Conservation (phyloP, 164 flowering plant genomes). For the Houttuynia cordata region DNA sequence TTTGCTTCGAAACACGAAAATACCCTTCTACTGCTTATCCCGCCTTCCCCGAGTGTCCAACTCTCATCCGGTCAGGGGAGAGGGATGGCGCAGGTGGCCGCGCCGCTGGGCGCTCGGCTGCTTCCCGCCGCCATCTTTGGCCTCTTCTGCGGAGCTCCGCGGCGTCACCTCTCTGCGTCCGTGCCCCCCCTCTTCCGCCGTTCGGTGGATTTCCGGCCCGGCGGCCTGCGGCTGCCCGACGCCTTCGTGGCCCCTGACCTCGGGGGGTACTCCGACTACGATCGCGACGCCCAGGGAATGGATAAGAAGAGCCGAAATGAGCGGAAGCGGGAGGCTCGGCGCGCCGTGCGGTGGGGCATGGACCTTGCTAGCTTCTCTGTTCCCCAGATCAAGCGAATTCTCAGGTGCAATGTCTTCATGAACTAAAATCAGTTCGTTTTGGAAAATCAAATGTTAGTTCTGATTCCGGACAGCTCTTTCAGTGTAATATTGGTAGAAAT, state of each 20-base stretch:
- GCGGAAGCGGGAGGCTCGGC: conserved; percentile 72
- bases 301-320: conserved; percentile 57
- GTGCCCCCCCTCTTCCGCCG: conserved; percentile 14
- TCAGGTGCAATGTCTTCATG: conserved; percentile 30
- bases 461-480: too few species aligned
- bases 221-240: conserved; percentile 24
- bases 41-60: neutral
- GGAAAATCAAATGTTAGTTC: too few species aligned
- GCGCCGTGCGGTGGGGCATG: conserved; percentile 84
- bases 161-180: conserved; percentile 4
- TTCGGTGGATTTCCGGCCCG: conserved; percentile 18
- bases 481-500: too few species aligned
- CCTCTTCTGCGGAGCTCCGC: neutral
- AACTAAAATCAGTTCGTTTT: too few species aligned
- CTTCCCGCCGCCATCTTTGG: conserved; percentile 5
- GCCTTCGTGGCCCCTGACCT: conserved; percentile 2
- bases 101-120: neutral
- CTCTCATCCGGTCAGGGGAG: too few species aligned
- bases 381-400: conserved; percentile 66
- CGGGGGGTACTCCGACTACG: conserved; percentile 5
- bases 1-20: too few species aligned
- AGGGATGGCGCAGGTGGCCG: neutral
- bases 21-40: too few species aligned
- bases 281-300: conserved; percentile 2
- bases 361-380: conserved; percentile 64